Evolutionary conservation across 805 yeast genomes (phyloP).

Genomic region (Trichomonascus vanleenenianus): DNA sequence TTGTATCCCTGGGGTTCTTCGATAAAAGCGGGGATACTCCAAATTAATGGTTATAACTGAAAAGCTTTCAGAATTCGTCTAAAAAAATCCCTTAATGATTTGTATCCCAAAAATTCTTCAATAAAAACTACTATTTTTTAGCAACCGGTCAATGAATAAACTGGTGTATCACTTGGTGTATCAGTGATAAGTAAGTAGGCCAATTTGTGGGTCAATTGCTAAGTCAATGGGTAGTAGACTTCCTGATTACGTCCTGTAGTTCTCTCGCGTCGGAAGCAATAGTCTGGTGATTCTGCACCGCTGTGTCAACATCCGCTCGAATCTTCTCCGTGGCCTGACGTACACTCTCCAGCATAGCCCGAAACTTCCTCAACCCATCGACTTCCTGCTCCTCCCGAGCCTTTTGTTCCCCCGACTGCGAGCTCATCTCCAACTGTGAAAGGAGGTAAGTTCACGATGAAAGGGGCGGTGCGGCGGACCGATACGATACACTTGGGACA

Average conservation of each 20-base stretch:
- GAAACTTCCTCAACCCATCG: constrained; percentile 7
- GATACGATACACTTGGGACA: not conserved
- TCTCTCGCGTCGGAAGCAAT: constrained; percentile 3
- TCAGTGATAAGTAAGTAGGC: too few relatives aligned
- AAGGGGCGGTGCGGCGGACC: not conserved
- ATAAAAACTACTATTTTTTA: too few relatives aligned
- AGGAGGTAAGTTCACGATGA: not conserved
- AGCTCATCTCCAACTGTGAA: not conserved
- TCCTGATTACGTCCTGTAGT: constrained; percentile 1
- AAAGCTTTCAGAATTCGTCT: too few relatives aligned
- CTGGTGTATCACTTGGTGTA: too few relatives aligned
- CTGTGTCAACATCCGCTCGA: constrained; percentile 12
- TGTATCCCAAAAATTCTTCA: too few relatives aligned
- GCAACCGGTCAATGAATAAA: too few relatives aligned
- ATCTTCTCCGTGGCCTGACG: constrained; percentile 14
- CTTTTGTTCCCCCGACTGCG: not conserved
- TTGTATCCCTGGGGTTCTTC: too few relatives aligned
- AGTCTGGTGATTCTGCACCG: constrained; percentile 11
- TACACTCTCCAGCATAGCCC: constrained; percentile 18
- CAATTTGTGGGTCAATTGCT: too few relatives aligned
- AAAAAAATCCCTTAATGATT: too few relatives aligned
- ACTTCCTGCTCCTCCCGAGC: constrained; percentile 4
- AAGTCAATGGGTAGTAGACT: too few relatives aligned
- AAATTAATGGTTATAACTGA: too few relatives aligned
- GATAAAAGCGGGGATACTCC: too few relatives aligned